Evolutionary conservation across 306 rosid species (phyloP).

Genomic region (Hippophae tibetana): DNA sequence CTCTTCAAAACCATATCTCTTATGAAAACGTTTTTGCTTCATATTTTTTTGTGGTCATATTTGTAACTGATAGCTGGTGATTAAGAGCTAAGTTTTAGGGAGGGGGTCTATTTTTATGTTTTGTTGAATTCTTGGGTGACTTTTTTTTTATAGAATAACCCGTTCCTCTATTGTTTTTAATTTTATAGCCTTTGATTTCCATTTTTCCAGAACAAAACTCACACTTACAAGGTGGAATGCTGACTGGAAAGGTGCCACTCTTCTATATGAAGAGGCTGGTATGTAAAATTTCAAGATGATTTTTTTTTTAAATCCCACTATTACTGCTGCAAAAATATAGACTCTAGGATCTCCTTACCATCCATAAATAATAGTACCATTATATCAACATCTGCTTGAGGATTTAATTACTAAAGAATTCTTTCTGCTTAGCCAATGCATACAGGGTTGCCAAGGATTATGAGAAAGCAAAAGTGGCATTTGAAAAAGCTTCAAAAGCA

Average conservation of each 20-base stretch:
- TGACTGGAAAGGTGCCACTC: slow-evolving; percentile 80
- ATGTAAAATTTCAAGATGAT: slow-evolving; percentile 14
- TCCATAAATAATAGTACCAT: not conserved
- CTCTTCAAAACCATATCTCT: too few relatives aligned
- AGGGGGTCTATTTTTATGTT: too few relatives aligned
- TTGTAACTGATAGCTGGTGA: too few relatives aligned
- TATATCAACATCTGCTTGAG: not conserved
- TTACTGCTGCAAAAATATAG: not conserved
- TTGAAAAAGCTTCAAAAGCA: slow-evolving; percentile 90
- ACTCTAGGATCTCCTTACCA: not conserved
- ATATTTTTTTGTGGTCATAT: too few relatives aligned
- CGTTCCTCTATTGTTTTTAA: slow-evolving; percentile 9
- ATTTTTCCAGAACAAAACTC: slow-evolving; percentile 55
- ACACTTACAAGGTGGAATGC: slow-evolving; percentile 91
- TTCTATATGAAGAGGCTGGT: slow-evolving; percentile 88
- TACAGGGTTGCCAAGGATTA: slow-evolving; percentile 57
- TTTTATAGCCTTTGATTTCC: not conserved
- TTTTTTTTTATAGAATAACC: not conserved
- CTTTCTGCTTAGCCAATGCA: slow-evolving; percentile 55
- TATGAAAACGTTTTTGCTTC: too few relatives aligned
- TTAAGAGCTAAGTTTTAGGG: too few relatives aligned
- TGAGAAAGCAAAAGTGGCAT: slow-evolving; percentile 82
- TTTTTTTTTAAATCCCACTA: not conserved
- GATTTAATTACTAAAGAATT: slow-evolving; percentile 5
- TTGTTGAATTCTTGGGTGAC: not conserved